Evolutionary conservation across 108 stramenopile species (phyloP), one percentile per base, ranked within the genome.

Genomic region (Skeletonema potamos): DNA sequence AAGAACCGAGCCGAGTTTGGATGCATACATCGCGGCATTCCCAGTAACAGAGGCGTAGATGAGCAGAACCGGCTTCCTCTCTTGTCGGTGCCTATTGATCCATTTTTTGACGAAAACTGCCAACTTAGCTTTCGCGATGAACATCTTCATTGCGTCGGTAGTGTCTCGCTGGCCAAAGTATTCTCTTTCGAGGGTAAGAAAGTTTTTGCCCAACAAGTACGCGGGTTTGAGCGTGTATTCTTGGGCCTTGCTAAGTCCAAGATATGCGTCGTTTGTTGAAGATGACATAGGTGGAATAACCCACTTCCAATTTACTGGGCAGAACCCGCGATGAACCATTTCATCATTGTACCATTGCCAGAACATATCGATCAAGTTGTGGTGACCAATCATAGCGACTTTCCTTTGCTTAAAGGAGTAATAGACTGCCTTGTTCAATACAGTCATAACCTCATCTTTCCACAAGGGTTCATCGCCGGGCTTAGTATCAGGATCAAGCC

Each of bases 341-440:
- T 81, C 80, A 4, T 64, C 51, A 9, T 18, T 44, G 62, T 76
- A 70, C 70, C 76, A 76, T 2, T 54, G 57, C 34, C 63, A 72
- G 43, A 77, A 81, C 58, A 63, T 58, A 36, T 62, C 46, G 8
- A 59, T 65, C 10, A 72, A 62, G 20, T 70, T 77, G 62, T 72
- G 70, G 57, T 76, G 80, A 20, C 76, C 80, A 29, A 81, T 51
- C 28, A 81, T 81, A 0, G 75, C 27, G 13, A 54, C 37, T 32
- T 76, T 76, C 6, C 41, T n/a, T 9, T 32, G 20, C 15, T 65
- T 62, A 55, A 72, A 81, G 27, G 68, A 70, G 44, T 81, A 54
- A 13, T 72, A 59, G n/a, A 81, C n/a, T 12, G 70, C 70, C n/a
- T 36, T 71, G 33, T 22, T 48, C 24, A 71, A 29, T 11, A 71